These are phyloP conservation scores for Pseudogymnoascus sp. DNA, from an alignment of 2,329 filamentous ascomycete species.

Conservation along the genomic window DNA sequence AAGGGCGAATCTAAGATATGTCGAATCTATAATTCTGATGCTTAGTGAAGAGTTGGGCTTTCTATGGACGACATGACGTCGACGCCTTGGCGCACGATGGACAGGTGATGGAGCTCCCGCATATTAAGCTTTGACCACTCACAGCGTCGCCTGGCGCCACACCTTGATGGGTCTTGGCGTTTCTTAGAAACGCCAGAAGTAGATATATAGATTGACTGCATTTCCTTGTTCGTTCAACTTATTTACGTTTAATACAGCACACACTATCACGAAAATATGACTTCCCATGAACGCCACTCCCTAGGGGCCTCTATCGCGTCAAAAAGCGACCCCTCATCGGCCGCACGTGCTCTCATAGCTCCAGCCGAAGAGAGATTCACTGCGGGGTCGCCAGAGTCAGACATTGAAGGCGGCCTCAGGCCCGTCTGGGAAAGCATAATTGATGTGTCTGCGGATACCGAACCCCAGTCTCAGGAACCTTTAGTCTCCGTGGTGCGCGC, in stretches of 20 bases:
- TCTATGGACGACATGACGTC: neutral
- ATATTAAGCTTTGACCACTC: neutral
- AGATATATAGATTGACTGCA: neutral
- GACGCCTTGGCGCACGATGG: neutral
- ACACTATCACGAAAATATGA: neutral
- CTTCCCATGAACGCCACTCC: neutral
- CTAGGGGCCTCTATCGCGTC: neutral
- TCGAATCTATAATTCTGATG: neutral
- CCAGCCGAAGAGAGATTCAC: neutral
- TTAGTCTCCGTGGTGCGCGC: slow-evolving; percentile 21
- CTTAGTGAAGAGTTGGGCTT: neutral
- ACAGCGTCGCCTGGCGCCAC: neutral
- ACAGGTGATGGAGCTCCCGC: neutral
- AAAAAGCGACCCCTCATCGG: neutral
- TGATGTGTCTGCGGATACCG: slow-evolving; percentile 17
- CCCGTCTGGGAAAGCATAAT: slow-evolving; percentile 40
- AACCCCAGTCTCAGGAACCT: slow-evolving; percentile 16
- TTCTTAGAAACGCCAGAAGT: neutral
- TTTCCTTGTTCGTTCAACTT: neutral
- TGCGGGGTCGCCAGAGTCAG: slow-evolving; percentile 47
- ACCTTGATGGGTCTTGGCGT: neutral
- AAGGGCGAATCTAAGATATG: neutral
- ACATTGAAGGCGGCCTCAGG: slow-evolving; percentile 55
- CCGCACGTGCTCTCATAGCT: neutral
- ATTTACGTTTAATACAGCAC: neutral